Evolutionary conservation across 208 protist species (phyloP), one percentile per base, ranked within the genome.

Genomic region (Wallacemonas rigidus): DNA sequence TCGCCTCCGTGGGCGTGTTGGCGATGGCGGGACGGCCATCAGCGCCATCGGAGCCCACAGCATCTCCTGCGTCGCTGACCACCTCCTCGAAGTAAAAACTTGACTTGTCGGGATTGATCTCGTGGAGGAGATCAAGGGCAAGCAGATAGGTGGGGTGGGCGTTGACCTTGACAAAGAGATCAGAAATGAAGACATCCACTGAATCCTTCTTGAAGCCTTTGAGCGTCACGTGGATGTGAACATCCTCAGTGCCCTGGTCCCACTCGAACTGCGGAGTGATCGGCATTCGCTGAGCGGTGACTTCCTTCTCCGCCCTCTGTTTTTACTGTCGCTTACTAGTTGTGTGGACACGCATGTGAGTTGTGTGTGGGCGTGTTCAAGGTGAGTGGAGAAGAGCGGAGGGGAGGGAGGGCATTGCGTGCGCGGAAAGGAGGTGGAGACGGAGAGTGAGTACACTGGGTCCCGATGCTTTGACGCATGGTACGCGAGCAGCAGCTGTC

Each of bases 131-230:
- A 55, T 98, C 94, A n/a, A 95, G 80, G n/a, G 76, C 55, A 7
- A 96, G 83, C 17, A 98, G 80, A 72, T 96, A 97, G 40, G 87
- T 90, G 1, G 93, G 92, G 2, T 86, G 67, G 1, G 90, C 91
- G 63, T 96, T 96, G 3, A 94, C 82, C 76, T 96, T 98, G 12
- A 95, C 85, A 40, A 87, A 95, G 2, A 91, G 41, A 67, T 94
- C 87, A 9, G 89, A 83, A 41, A 97, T 75, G 48, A 95, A 88
- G 6, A 98, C 88, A 80, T 97, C 88, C 39, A 98, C 88, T 0
- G 82, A 71, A n/a, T 95, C 90, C 47, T 82, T 83, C 78, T 91
- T 93, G 70, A 69, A 89, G 26, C 90, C 88, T 69, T 96, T 95
- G 60, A 97, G 80, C 3, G 71, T 75, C 14, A 95, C 79, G 14